Base-by-base conservation (phyloP, 352 stramenopile genomes). In the Phytophthora citrophthora region DNA sequence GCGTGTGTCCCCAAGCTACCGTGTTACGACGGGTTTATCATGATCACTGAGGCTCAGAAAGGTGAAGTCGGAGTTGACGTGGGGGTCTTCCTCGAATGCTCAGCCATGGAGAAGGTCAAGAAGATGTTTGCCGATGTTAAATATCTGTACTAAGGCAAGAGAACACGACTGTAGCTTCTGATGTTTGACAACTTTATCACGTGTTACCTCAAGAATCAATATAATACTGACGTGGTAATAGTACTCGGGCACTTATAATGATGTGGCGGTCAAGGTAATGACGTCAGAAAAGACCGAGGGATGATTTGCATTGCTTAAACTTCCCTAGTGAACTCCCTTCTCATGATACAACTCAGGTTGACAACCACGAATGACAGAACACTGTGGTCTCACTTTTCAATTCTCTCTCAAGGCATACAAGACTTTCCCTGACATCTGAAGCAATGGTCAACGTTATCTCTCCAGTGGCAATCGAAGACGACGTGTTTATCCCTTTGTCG, bases 31-130 rank as follows among this genome's bases (percentile, higher is more conserved):
- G 74, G 76, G 20, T 76, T 88, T 50, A 49, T 70, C 3, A 60
- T 88, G 38, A 48, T 90, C 20, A 81, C 78, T 15, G 81, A 90
- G 15, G 76, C 64, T 11, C 74, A 73, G 23, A 73, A 70, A 31
- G 61, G 45, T 6, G 64, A 41, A 0, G 54, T 72, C 1, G 78
- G 76, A 2, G 16, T 88, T 16, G 81, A 87, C 9, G 61, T 87
- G 4, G 40, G 83, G 4, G 78, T 86, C 27, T 67, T 81, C 20
- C 70, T 88, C 0, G 72, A 85, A 41, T 48, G 26, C 10, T 34
- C 48, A 3, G 62, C 73, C 13, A 76, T 90, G 76, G 57, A 61
- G 44, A 70, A 64, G 27, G 65, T 88, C 6, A 50, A 63, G 16
- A 45, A 64, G 26, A 51, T 86, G 8, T 81, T 76, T 57, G 24